A percentile compares a stretch with the other conserved stretches of the same genome.
Conservation (phyloP, 2,329 filamentous ascomycete species). For the Arthrobotrys musiformis region DNA sequence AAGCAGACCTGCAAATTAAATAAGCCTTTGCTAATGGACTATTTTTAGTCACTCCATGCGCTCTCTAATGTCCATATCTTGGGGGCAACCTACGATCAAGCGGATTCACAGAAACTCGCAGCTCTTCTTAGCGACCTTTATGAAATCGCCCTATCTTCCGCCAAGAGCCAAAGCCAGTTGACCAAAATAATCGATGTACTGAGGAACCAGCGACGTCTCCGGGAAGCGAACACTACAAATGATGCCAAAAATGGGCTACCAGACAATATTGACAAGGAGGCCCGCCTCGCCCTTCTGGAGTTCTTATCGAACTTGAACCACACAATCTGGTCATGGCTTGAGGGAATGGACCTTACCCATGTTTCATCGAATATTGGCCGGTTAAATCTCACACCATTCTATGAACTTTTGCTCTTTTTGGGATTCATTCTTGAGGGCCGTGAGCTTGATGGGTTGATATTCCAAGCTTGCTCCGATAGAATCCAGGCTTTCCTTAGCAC, state of each 20-base stretch:
- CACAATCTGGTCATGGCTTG: constrained; percentile 46
- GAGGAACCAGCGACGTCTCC: constrained; percentile 7
- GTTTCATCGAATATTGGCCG: neutral
- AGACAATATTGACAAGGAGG: constrained; percentile 32
- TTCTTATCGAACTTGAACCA: constrained; percentile 38
- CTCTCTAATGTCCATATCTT: constrained; percentile 41
- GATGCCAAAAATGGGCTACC: constrained; percentile 20
- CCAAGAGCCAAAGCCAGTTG: constrained; percentile 10
- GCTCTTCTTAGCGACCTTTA: constrained; percentile 27
- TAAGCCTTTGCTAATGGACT: neutral
- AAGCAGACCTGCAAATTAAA: no score
- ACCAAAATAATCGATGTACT: neutral
- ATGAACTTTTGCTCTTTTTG: constrained; percentile 33
- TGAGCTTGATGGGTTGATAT: constrained; percentile 31
- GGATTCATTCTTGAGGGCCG: constrained; percentile 18
- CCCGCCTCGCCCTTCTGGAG: constrained; percentile 23
- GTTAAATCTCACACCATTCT: constrained; percentile 1
- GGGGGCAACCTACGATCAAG: neutral
- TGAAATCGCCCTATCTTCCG: constrained; percentile 21
- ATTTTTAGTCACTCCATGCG: constrained; percentile 24
- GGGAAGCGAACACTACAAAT: neutral
- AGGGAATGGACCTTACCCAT: neutral
- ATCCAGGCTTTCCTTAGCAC: constrained; percentile 20
- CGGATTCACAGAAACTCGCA: constrained; percentile 3
- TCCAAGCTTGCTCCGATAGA: constrained; percentile 52